Percentiles rank a stretch among this genome's conserved stretches.
Evolutionary conservation across 1,284 basidiomycete genomes (phyloP).

Genomic region (Tetrapyrgos nigripes): DNA sequence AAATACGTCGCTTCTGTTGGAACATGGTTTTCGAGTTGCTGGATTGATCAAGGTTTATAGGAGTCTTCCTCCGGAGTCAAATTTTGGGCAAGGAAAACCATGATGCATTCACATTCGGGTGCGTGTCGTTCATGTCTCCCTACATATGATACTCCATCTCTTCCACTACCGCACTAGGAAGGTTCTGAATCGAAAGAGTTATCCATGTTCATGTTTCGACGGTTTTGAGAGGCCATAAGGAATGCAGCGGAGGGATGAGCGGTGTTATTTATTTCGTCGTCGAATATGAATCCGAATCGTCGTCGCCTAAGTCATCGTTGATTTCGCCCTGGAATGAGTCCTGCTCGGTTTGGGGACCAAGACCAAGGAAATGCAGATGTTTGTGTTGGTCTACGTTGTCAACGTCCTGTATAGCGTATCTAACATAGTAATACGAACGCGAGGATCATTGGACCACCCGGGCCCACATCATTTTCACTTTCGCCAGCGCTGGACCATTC

Average conservation of each 20-base stretch:
- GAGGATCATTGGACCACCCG: too few species aligned
- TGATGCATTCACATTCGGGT: too few species aligned
- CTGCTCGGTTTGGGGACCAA: too few species aligned
- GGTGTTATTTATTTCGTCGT: slow-evolving; percentile 53
- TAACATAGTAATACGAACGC: not conserved
- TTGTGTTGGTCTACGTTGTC: not conserved
- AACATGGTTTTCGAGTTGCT: too few species aligned
- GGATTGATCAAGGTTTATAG: too few species aligned
- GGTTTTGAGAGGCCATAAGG: slow-evolving; percentile 51
- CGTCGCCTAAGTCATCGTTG: slow-evolving; percentile 41
- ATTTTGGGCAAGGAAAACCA: too few species aligned
- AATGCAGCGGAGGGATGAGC: slow-evolving; percentile 66
- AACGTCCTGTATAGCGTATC: not conserved
- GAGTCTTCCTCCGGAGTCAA: too few species aligned
- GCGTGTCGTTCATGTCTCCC: too few species aligned
- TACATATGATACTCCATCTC: too few species aligned
- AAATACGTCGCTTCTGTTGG: too few species aligned
- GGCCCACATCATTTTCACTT: not conserved
- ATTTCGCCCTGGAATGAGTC: not conserved
- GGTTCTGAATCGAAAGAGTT: slow-evolving; percentile 12
- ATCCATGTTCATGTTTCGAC: slow-evolving; percentile 10
- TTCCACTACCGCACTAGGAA: too few species aligned
- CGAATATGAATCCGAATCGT: slow-evolving; percentile 56
- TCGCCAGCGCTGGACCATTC: slow-evolving; percentile 4
- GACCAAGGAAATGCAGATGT: not conserved